Evolutionary conservation across 495 filamentous ascomycete species (phyloP), one percentile per base, ranked within the genome.

Genomic region (Podospora tetraspora): DNA sequence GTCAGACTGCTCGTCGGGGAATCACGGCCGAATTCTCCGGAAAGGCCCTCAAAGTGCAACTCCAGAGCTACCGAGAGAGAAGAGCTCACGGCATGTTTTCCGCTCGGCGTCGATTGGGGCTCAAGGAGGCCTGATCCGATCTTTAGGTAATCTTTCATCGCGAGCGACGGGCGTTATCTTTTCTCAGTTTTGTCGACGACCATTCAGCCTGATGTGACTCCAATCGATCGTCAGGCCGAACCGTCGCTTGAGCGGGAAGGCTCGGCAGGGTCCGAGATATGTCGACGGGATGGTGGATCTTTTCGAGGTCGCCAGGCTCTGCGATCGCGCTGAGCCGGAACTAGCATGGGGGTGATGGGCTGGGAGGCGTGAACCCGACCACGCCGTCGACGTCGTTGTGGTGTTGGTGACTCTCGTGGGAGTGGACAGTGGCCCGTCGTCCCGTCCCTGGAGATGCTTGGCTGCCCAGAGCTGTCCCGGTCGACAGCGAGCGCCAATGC

Each of bases 21-120:
- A 73, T 69, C 73, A 69, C 74, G 74, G 74, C 68, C 74, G 62
- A 74, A 72, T 71, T 23, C 62, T 63, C 30, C 57, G 65, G 61
- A 63, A 57, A 61, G 34, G 34, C 43, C 43, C 43, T n/a, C 19
- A 16, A 6, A 5, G 43, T 52, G 43, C 43, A 52, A 52, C 43
- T 52, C 19, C 19, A 52, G 37, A 52, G 16, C 19, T 8, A 0
- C 43, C 43, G 43, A 52, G 37, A 61, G 57, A 32, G 52, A 25
- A 12, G 29, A 62, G 19, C 25, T 3, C 25, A 25, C 25, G 25
- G 3, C 25, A n/a, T 8, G 16, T 8, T 52, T 52, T 19, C 43
- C 43, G 43, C 32, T 52, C 9, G 43, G 43, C 43, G n/a, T n/a
- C n/a, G 5, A n/a, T 52, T n/a, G 43, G 43, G 43, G 43, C 43